These are phyloP conservation scores for Blastobotrys chiropterorum DNA, from an alignment of 805 yeast species.

Conservation along the genomic window DNA sequence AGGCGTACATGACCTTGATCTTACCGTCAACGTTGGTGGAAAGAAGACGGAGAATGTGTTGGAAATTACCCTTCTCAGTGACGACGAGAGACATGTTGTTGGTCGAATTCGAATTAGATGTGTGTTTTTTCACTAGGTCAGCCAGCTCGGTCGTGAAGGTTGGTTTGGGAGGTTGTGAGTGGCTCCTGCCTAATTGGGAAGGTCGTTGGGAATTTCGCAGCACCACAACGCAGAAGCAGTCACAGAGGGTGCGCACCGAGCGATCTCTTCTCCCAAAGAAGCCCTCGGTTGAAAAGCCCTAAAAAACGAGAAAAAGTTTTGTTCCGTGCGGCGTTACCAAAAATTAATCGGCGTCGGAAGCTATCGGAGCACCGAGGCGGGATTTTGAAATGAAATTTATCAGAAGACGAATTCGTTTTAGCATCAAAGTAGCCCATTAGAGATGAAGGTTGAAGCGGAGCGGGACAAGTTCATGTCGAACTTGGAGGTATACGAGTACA, in stretches of 20 bases:
- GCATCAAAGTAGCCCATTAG: too few species aligned
- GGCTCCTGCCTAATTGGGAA: background rate
- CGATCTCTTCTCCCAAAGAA: too few species aligned
- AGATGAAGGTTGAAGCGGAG: slow-evolving; percentile 39
- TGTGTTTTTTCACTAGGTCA: background rate
- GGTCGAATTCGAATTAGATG: background rate
- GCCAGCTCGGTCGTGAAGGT: background rate
- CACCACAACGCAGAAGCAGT: background rate
- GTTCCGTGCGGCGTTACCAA: too few species aligned
- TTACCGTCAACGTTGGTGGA: slow-evolving; percentile 99
- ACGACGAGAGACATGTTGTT: slow-evolving; percentile 92
- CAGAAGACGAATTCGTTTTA: too few species aligned
- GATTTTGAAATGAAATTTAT: too few species aligned
- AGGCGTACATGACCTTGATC: slow-evolving; percentile 99
- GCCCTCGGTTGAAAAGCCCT: background rate
- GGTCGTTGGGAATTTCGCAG: background rate
- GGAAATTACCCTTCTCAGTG: slow-evolving; percentile 99
- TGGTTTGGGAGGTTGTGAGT: background rate
- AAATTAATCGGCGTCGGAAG: too few species aligned
- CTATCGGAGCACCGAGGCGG: too few species aligned
- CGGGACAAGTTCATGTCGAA: slow-evolving; percentile 59
- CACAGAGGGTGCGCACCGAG: too few species aligned
- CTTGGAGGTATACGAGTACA: slow-evolving; percentile 55
- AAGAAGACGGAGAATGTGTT: slow-evolving; percentile 99
- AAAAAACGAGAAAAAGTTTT: too few species aligned